phyloP scores from a whole-genome alignment of 1,284 basidiomycete species.

The Gomphus sp. region DNA sequence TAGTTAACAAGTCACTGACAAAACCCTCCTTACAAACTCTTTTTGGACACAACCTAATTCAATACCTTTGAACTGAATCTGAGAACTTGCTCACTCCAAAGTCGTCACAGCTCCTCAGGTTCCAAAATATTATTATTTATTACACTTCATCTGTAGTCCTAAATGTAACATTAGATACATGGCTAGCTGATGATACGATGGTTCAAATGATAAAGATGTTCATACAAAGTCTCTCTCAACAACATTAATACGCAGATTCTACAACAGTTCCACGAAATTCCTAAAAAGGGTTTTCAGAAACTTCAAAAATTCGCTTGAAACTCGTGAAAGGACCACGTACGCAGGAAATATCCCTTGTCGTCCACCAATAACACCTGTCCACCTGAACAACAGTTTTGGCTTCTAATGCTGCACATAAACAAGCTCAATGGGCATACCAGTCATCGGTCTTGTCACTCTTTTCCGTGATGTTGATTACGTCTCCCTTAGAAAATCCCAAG shows the following conservation, averaged over 20 bases:
- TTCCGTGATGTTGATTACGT: conserved; percentile 68
- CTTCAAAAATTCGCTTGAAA: neutral
- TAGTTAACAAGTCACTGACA: no score
- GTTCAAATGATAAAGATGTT: neutral
- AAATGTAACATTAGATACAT: neutral
- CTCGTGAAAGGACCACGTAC: neutral
- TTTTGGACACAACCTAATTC: no score
- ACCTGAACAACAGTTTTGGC: conserved; percentile 34
- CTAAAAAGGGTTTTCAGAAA: neutral
- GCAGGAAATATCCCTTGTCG: conserved; percentile 44
- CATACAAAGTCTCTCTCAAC: neutral
- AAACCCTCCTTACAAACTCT: no score
- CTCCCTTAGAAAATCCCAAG: conserved; percentile 76
- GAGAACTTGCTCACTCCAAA: no score
- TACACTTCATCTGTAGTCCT: neutral
- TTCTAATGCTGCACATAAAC: neutral
- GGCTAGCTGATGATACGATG: neutral
- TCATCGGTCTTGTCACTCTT: conserved; percentile 72
- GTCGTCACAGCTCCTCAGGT: no score
- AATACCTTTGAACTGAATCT: no score
- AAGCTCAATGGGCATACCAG: conserved; percentile 42
- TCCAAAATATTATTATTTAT: no score
- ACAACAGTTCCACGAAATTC: conserved; percentile 44
- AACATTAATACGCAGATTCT: neutral
- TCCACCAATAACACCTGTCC: conserved; percentile 45